These are phyloP conservation scores for Rhodotorula taiwanensis DNA, from an alignment of 768 basidiomycete genomes.

Conservation along the genomic window DNA sequence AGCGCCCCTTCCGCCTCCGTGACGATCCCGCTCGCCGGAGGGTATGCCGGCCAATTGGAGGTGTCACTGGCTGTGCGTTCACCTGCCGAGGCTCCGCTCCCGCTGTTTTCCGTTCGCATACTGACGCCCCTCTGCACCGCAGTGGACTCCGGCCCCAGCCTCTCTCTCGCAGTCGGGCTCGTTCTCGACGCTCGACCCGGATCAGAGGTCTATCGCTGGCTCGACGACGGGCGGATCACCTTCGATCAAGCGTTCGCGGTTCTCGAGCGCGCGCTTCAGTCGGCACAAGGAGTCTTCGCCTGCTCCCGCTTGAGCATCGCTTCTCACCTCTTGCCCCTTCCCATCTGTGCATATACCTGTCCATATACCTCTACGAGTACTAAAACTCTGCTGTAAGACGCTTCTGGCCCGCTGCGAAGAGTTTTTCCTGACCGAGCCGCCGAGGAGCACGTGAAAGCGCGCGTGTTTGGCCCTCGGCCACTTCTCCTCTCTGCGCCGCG, in stretches of 20 bases:
- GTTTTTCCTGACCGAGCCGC: too few species aligned
- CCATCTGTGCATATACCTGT: too few species aligned
- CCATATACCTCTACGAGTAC: too few species aligned
- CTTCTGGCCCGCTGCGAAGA: too few species aligned
- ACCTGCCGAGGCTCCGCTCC: not conserved
- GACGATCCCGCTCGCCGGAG: not conserved
- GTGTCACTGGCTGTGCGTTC: constrained; percentile 11
- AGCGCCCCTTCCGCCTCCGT: constrained; percentile 2
- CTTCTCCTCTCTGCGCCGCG: too few species aligned
- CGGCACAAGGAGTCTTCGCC: constrained; percentile 8
- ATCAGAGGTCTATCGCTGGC: constrained; percentile 16
- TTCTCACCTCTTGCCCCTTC: too few species aligned
- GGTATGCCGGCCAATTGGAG: not conserved
- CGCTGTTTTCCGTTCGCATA: too few species aligned
- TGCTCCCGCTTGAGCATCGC: not conserved
- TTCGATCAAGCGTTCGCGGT: constrained; percentile 17
- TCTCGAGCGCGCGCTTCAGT: constrained; percentile 22
- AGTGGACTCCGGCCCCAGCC: constrained; percentile 6
- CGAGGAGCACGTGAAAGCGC: too few species aligned
- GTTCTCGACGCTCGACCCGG: constrained; percentile 4
- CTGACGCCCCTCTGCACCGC: not conserved
- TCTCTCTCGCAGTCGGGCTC: constrained; percentile 10
- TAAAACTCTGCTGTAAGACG: too few species aligned
- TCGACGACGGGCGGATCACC: constrained; percentile 9
- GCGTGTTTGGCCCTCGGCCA: too few species aligned